Base-by-base conservation (phyloP, 176 grass and related monocot species). In the Cenchrus fungigraminus region DNA sequence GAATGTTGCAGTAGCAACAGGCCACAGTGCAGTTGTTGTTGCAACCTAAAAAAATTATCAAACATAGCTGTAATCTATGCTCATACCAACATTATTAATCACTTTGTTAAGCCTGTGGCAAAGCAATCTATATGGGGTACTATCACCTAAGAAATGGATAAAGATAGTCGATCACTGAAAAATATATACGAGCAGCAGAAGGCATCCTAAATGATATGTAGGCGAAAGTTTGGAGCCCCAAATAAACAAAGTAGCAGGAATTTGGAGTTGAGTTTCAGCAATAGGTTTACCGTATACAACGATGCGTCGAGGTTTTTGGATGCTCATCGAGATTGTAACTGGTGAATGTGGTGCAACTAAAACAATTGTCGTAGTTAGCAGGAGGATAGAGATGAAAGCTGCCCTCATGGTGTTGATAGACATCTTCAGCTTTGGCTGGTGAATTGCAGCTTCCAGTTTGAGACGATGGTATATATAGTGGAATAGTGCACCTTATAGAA, bases 1-100 rank as follows among this genome's bases (percentile, higher is more conserved):
- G 87, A 66, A 89, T 84, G 67, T 88, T 88, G 17, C 86, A 88
- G 67, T 84, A 79, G 87, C 67, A 79, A 68, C 81, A 88, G 60
- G 87, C 74, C 74, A 88, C 75, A 2, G 9, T 73, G 81, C 81
- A 79, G 2, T 40, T 40, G 66, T 84, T 88, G 79, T 78, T 88
- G 81, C 75, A 84, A 88, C 81, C 81, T 88, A 59, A 20, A 40
- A 34, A 40, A 52, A 58, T 65, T 56, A 15, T 83, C 37, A 25
- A n/a, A 4, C 59, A 81, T 16, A 55, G 10, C 49, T 86, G 49
- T 80, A 52, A 86, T 56, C 4, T 81, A 49, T 20, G 32, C 31
- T 44, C 44, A 65, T 80, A 58, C 37, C 17, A n/a, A 22, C 11
- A 64, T 59, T 79, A 15, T 49, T 6, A 14, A 71, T 46, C 12